Percentiles rank a stretch among this genome's conserved stretches.
Conservation (phyloP, 768 basidiomycete species). For the Podaxis sp. region DNA sequence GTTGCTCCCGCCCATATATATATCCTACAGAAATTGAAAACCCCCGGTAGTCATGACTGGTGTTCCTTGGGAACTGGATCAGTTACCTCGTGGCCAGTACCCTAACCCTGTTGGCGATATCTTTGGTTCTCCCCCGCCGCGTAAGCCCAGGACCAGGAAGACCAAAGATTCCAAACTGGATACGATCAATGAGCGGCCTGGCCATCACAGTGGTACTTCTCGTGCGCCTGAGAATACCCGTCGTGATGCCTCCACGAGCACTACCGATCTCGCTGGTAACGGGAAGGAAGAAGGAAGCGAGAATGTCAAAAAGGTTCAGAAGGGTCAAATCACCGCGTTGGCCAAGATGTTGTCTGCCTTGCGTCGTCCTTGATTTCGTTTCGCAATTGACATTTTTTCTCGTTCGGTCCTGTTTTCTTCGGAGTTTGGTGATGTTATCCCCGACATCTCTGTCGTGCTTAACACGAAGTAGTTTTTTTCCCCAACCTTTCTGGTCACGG, state of each 20-base stretch:
- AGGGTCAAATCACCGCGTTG: slow-evolving; percentile 84
- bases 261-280: slow-evolving; percentile 60
- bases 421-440: slow-evolving; percentile 15
- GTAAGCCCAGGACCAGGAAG: slow-evolving; percentile 69
- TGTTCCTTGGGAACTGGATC: slow-evolving; percentile 72
- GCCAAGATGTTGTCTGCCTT: slow-evolving; percentile 90
- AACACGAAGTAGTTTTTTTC: slow-evolving; percentile 15
- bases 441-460: slow-evolving; percentile 11
- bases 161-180: slow-evolving; percentile 66
- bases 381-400: slow-evolving; percentile 11
- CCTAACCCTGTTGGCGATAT: slow-evolving; percentile 61
- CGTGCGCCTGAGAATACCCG: slow-evolving; percentile 50
- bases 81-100: slow-evolving; percentile 67
- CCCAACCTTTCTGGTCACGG: not conserved
- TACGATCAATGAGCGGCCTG: slow-evolving; percentile 74
- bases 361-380: slow-evolving; percentile 41
- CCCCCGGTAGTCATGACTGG: slow-evolving; percentile 63
- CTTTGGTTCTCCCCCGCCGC: slow-evolving; percentile 58
- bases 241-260: slow-evolving; percentile 72
- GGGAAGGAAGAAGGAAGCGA: slow-evolving; percentile 42
- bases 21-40: slow-evolving; percentile 4
- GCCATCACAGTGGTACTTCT: slow-evolving; percentile 23
- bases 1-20: slow-evolving; percentile 27
- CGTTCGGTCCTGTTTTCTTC: slow-evolving; percentile 11
- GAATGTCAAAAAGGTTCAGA: slow-evolving; percentile 71